Evolutionary conservation across 139 green algal genomes (phyloP).

Genomic region (Pleodorina starrii): DNA sequence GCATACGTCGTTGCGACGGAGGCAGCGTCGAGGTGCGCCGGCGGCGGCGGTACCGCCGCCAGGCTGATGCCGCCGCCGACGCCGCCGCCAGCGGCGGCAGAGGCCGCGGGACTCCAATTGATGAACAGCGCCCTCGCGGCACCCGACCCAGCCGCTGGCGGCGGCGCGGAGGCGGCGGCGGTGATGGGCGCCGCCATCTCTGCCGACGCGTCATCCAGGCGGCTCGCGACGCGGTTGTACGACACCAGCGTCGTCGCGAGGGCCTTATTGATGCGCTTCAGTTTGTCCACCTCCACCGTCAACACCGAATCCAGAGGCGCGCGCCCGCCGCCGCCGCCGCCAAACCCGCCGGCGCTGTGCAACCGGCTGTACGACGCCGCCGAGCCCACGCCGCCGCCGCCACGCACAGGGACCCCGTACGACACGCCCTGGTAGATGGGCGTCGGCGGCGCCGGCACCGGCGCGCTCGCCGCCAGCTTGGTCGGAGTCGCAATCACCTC

Average conservation of each 20-base stretch:
- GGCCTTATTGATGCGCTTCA: conserved; percentile 11
- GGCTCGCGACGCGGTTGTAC: conserved; percentile 18
- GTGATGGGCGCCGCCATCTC: neutral
- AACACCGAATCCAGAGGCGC: conserved; percentile 37
- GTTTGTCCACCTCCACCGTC: conserved; percentile 37
- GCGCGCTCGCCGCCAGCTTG: conserved; percentile 23
- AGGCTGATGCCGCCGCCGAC: neutral
- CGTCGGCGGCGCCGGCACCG: neutral
- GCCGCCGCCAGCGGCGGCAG: neutral
- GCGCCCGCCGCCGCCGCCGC: neutral
- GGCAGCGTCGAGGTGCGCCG: neutral
- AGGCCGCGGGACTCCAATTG: neutral
- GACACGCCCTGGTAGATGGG: conserved; percentile 23
- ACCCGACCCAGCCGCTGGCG: no score
- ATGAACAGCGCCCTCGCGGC: neutral
- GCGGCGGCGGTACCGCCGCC: neutral
- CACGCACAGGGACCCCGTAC: no score
- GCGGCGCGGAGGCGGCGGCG: no score
- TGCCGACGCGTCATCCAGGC: neutral
- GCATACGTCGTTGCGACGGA: neutral
- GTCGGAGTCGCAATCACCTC: neutral
- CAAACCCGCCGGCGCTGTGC: neutral
- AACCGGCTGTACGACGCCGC: neutral
- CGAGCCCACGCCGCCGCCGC: neutral
- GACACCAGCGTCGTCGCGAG: conserved; percentile 1